Conservation (phyloP, 2,329 filamentous ascomycete genomes). For the Microdochium trichocladiopsis region DNA sequence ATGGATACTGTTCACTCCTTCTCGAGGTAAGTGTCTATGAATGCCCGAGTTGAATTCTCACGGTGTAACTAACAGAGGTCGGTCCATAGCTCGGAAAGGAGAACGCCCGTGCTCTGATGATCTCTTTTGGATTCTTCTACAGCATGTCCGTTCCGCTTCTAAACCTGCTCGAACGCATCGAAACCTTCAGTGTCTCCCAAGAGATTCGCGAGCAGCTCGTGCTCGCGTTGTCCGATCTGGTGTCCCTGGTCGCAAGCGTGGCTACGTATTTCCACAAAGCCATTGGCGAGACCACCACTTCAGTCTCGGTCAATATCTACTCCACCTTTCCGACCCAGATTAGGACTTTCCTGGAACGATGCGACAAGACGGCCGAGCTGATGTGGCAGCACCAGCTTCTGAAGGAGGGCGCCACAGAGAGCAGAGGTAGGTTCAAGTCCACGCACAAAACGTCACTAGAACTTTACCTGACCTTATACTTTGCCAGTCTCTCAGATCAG, state of each 20-base stretch:
- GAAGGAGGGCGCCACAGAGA: constrained; percentile 19
- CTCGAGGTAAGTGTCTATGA: constrained; percentile 7
- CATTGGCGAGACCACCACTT: constrained; percentile 4
- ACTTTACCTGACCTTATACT: not conserved
- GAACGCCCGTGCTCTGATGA: constrained; percentile 11
- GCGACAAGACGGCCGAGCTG: constrained; percentile 9
- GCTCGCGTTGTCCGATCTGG: constrained; percentile 11
- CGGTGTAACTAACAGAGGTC: not conserved
- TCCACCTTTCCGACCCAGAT: constrained; percentile 9
- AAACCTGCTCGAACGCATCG: constrained; percentile 13
- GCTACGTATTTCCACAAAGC: constrained; percentile 13
- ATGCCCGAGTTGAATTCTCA: not conserved
- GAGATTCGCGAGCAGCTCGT: constrained; percentile 13
- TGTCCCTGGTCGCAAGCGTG: constrained; percentile 12
- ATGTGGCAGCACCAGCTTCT: constrained; percentile 23
- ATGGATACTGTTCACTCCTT: constrained; percentile 12
- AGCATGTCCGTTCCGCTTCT: constrained; percentile 10
- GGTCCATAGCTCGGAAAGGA: constrained; percentile 10
- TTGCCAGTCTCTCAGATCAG: constrained; percentile 19
- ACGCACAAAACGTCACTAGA: no score
- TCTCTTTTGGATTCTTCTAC: constrained; percentile 14
- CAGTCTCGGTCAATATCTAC: constrained; percentile 16
- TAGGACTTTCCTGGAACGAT: constrained; percentile 10
- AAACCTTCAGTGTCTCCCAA: constrained; percentile 11
- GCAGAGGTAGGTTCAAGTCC: constrained; percentile 13